Base-by-base conservation (phyloP, 2,329 filamentous ascomycete species). In the Stromatinia cepivora region DNA sequence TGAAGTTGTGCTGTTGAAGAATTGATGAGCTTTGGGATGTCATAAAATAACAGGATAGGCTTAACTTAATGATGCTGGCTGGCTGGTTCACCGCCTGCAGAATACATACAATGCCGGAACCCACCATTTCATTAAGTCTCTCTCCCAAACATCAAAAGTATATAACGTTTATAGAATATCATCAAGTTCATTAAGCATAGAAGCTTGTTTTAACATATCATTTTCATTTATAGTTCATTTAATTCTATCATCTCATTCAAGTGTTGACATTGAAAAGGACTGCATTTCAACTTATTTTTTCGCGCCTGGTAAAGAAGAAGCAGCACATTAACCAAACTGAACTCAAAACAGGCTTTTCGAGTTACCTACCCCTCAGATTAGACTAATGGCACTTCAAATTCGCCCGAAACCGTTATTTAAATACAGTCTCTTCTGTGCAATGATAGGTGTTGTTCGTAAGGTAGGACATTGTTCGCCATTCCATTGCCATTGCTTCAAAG, bases 371-470 rank as follows among this genome's bases (percentile, higher is more conserved):
- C 42, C 31, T 25, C 22, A 39, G 13, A 25, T 42, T 58, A n/a
- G 20, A 9, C 48, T 50, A 22, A 11, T 53, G 4, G n/a, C n/a
- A 25, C 13, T 28, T 17, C 25, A 1, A 17, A 53, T 31, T 13
- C 17, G 15, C 20, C 17, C 9, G 25, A 17, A 17, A 53, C 31
- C 25, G n/a, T n/a, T n/a, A n/a, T n/a, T n/a, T n/a, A n/a, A n/a
- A n/a, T 54, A 31, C 52, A 20, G 31, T 9, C 31, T 22, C 17
- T 20, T 28, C 13, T n/a, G 20, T 48, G 20, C 42, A 48, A 31
- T 50, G 59, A 63, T 52, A 52, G 59, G 59, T 31, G 31, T 36
- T 36, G 31, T 25, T 63, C 59, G 31, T 63, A 63, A 36, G 22
- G 8, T 8, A 11, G 31, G 45, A 17, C 31, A 36, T 9, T 17